Conservation (phyloP, 495 filamentous ascomycete species). For the Wilcoxina mikolae region DNA sequence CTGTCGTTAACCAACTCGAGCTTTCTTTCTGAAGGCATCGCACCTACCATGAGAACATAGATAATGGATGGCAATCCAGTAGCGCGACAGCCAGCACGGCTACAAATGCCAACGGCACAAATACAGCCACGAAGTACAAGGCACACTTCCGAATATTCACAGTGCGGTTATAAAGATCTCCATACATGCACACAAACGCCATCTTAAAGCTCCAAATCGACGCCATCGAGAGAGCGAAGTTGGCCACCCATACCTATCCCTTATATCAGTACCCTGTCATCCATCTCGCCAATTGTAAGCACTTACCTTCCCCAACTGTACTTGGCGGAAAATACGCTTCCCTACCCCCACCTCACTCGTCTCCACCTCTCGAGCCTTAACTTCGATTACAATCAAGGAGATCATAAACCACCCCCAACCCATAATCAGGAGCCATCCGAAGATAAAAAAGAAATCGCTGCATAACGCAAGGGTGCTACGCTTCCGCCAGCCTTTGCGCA, state of each 20-base stretch:
- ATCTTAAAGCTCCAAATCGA: background rate
- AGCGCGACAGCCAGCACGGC: background rate
- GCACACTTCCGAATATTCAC: background rate
- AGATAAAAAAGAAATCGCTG: background rate
- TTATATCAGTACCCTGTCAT: background rate
- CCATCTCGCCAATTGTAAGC: background rate
- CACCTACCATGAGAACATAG: background rate
- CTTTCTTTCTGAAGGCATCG: background rate
- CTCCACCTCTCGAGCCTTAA: background rate
- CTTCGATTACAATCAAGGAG: background rate
- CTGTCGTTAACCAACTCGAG: background rate
- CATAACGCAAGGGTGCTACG: background rate
- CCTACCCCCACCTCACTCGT: background rate
- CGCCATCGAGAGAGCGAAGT: background rate
- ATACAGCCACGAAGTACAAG: background rate
- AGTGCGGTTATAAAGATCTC: background rate
- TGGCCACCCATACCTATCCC: background rate
- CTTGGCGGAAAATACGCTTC: background rate
- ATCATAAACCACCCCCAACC: background rate
- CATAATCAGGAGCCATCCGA: background rate
- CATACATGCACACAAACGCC: background rate
- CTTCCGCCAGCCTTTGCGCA: background rate
- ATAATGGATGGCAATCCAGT: background rate
- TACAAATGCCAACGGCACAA: background rate
- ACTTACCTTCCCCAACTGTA: background rate